A percentile compares a stretch with the other conserved stretches of the same genome.
phyloP scores from a whole-genome alignment of 1,284 basidiomycete species.

The Trichosporon sp. region DNA sequence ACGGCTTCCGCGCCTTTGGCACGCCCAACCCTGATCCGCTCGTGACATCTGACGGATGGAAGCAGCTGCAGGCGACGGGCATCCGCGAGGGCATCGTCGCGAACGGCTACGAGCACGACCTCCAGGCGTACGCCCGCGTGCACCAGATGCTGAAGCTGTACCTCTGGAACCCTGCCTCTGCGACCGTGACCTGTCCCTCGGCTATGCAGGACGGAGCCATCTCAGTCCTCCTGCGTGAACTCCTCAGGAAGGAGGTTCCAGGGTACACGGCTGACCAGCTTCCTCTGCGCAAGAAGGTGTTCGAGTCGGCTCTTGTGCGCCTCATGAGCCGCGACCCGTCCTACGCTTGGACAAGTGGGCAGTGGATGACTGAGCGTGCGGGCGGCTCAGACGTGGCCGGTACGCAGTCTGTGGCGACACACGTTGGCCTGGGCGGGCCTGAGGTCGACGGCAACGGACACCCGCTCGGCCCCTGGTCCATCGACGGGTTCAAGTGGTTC shows the following conservation, averaged over 20 bases:
- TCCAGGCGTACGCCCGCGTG: constrained; percentile 23
- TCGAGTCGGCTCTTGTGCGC: constrained; percentile 26
- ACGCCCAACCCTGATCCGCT: constrained; percentile 21
- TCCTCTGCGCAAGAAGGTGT: constrained; percentile 24
- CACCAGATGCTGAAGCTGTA: constrained; percentile 24
- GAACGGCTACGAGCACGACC: constrained; percentile 21
- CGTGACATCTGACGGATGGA: constrained; percentile 30
- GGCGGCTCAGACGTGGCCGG: constrained; percentile 77
- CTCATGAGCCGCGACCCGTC: constrained; percentile 59
- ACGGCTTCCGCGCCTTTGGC: constrained; percentile 28
- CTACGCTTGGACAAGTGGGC: constrained; percentile 70
- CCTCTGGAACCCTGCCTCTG: constrained; percentile 23
- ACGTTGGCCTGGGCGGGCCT: background rate
- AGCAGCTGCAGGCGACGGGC: constrained; percentile 29
- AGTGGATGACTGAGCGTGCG: constrained; percentile 82
- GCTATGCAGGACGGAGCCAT: constrained; percentile 33
- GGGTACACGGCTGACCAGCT: background rate
- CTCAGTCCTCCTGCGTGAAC: constrained; percentile 21
- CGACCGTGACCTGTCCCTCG: constrained; percentile 23
- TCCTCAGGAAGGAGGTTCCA: background rate
- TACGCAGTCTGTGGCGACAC: constrained; percentile 73
- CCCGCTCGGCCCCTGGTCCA: constrained; percentile 35
- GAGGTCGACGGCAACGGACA: constrained; percentile 29
- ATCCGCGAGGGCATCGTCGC: constrained; percentile 30
- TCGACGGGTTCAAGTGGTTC: constrained; percentile 81